These are phyloP conservation scores for Nicotiana sylvestris DNA, from an alignment of 257 asterid species.

Conservation along the genomic window DNA sequence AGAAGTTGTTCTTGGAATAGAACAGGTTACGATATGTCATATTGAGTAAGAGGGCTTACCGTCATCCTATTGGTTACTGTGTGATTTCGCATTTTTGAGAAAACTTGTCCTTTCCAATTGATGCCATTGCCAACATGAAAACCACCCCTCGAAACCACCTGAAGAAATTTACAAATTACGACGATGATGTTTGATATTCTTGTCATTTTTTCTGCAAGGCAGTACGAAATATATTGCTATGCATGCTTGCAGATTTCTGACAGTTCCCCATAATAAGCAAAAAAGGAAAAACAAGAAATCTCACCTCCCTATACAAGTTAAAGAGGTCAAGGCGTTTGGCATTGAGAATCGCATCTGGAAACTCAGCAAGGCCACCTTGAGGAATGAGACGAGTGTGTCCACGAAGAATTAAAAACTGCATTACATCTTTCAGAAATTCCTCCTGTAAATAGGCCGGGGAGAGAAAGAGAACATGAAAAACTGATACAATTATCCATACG, in stretches of 20 bases:
- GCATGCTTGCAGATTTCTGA: neutral
- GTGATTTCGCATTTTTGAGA: constrained; percentile 98
- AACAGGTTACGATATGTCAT: neutral
- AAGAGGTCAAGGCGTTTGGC: constrained; percentile 97
- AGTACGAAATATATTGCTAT: neutral
- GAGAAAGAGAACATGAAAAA: constrained; percentile 4
- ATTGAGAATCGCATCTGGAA: constrained; percentile 97
- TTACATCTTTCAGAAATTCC: constrained; percentile 90
- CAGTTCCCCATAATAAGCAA: neutral
- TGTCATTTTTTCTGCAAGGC: neutral
- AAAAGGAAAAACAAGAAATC: constrained; percentile 4
- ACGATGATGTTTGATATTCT: neutral
- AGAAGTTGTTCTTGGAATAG: neutral
- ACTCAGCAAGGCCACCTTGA: constrained; percentile 95
- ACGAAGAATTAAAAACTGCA: constrained; percentile 92
- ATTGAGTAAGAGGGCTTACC: constrained; percentile 31
- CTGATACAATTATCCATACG: neutral
- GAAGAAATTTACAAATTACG: constrained; percentile 8
- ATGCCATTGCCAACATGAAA: constrained; percentile 98
- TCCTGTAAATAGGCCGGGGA: constrained; percentile 41
- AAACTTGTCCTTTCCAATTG: constrained; percentile 99
- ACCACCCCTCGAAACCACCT: constrained; percentile 99
- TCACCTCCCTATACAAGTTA: constrained; percentile 96
- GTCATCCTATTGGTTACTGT: constrained; percentile 97
- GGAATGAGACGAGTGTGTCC: constrained; percentile 98